Conservation (phyloP, 768 basidiomycete genomes). For the Leccinum arenicola region DNA sequence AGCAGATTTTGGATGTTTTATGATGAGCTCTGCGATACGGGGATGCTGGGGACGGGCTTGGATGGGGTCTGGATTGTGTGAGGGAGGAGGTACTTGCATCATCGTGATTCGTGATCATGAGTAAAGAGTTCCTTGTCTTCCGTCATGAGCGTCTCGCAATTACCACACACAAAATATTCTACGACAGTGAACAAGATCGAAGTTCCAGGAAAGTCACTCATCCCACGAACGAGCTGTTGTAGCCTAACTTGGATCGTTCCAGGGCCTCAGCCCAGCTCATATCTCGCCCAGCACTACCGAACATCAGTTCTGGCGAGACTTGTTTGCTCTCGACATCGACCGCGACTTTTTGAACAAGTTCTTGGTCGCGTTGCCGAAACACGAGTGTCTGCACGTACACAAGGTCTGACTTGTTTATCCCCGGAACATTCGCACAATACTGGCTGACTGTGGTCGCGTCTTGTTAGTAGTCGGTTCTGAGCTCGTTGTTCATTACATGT, state of each 20-base stretch:
- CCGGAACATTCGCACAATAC: too few species aligned
- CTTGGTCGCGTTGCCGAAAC: conserved; percentile 43
- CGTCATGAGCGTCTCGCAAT: conserved; percentile 18
- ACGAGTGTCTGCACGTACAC: conserved; percentile 44
- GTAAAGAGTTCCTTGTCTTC: background rate
- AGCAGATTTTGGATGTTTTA: conserved; percentile 61
- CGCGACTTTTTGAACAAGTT: conserved; percentile 40
- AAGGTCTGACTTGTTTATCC: conserved; percentile 42
- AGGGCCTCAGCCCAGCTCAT: conserved; percentile 43
- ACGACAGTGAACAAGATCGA: conserved; percentile 45
- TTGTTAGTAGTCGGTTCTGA: conserved; percentile 49
- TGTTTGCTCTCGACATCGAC: conserved; percentile 54
- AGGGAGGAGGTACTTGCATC: background rate
- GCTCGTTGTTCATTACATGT: conserved; percentile 46
- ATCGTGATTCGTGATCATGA: conserved; percentile 3
- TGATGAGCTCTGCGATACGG: conserved; percentile 43
- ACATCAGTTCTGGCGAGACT: conserved; percentile 49
- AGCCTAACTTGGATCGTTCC: background rate
- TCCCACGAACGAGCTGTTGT: background rate
- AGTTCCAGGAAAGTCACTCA: conserved; percentile 37
- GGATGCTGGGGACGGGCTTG: conserved; percentile 37
- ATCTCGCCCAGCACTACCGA: conserved; percentile 44
- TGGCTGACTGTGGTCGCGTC: conserved; percentile 6
- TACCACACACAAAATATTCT: conserved; percentile 47
- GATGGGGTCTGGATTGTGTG: background rate